These are phyloP conservation scores for Funneliformis geosporum DNA, from an alignment of 192 early-diverging fungal genomes.

Conservation along the genomic window DNA sequence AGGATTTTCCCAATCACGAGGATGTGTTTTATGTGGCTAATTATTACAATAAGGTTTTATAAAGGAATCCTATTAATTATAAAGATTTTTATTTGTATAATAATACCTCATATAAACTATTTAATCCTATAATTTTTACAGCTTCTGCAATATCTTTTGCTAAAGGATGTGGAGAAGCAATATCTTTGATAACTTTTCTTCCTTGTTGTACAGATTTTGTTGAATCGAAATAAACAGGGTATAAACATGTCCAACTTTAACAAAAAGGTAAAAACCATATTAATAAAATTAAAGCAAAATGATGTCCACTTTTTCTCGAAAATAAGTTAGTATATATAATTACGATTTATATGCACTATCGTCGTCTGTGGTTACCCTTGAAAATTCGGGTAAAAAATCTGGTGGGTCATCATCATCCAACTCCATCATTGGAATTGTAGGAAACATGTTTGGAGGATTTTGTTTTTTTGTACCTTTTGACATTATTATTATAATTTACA, in stretches of 20 bases:
- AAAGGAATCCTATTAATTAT: neutral
- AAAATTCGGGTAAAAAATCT: neutral
- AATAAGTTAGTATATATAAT: neutral
- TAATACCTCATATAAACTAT: constrained; percentile 59
- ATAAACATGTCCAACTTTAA: constrained; percentile 65
- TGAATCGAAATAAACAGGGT: constrained; percentile 68
- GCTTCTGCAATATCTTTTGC: constrained; percentile 60
- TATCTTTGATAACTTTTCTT: constrained; percentile 50
- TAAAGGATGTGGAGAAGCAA: constrained; percentile 55
- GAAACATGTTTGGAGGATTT: neutral
- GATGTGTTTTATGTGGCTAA: constrained; percentile 59
- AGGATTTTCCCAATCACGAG: constrained; percentile 64
- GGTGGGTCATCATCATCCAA: constrained; percentile 10
- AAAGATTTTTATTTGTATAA: neutral
- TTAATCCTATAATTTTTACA: constrained; percentile 54
- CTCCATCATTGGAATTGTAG: neutral
- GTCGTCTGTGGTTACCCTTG: constrained; percentile 5
- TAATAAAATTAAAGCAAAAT: neutral
- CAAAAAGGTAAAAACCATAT: neutral
- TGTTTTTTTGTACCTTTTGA: constrained; percentile 15
- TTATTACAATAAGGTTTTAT: neutral
- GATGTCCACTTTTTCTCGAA: neutral
- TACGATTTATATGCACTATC: constrained; percentile 19
- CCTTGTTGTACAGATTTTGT: constrained; percentile 54
- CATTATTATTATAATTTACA: neutral